phyloP scores from a whole-genome alignment of 192 early-diverging fungal species.

The Irineochytrium annulatum region DNA sequence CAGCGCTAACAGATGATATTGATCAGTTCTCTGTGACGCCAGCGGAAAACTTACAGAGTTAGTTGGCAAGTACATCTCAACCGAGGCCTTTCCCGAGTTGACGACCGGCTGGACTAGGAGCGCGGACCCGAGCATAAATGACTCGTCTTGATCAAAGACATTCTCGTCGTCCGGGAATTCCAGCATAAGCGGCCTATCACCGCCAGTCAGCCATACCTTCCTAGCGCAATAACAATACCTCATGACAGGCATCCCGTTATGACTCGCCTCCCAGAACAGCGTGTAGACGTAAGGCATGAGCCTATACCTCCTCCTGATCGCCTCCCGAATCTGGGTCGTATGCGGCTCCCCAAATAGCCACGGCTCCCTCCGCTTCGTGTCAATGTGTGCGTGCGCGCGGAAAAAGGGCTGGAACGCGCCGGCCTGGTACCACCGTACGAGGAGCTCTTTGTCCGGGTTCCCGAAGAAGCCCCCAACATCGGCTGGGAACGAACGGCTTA shows the following conservation, averaged over 20 bases:
- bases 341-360: conserved; percentile 91
- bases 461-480: conserved; percentile 98
- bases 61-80: conserved; percentile 71
- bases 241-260: conserved; percentile 77
- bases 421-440: conserved; percentile 96
- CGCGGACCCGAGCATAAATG: conserved; percentile 85
- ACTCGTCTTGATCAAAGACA: conserved; percentile 77
- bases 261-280: conserved; percentile 73
- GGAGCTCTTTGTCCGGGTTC: conserved; percentile 83
- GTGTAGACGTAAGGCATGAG: conserved; percentile 92
- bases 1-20: conserved; percentile 33
- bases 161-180: conserved; percentile 79
- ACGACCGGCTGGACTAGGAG: conserved; percentile 72
- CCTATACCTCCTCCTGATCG: conserved; percentile 78
- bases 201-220: background rate
- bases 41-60: conserved; percentile 48
- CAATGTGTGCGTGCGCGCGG: conserved; percentile 96
- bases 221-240: conserved; percentile 16
- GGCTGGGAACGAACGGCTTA: no score
- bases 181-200: conserved; percentile 71
- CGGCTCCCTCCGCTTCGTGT: conserved; percentile 95
- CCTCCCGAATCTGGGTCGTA: conserved; percentile 70
- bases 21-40: conserved; percentile 1
- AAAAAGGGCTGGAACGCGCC: conserved; percentile 96
- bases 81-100: conserved; percentile 49